Base-by-base conservation (phyloP, 495 filamentous ascomycete genomes). In the Podospora sp. region DNA sequence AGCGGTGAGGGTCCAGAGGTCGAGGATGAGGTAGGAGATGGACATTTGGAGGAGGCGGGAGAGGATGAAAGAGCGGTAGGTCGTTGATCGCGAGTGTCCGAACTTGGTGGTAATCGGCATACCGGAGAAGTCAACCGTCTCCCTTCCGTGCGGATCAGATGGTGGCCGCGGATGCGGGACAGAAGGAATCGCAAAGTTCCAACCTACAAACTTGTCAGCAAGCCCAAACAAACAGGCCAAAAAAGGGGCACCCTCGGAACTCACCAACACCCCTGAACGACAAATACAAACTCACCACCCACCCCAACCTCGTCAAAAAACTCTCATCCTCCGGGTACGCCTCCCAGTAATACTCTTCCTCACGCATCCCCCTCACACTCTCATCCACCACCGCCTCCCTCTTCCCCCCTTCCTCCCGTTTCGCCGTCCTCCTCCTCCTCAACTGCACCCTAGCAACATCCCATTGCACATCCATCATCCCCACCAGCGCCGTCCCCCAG, bases 271-370 rank as follows among this genome's bases (percentile, higher is more conserved):
- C 89, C 27, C 91, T 82, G 71, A 93, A 88, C 67, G 89, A 90
- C 66, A 83, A 83, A 50, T 89, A 77, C 20, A 95, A 76, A 60
- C 92, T 91, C 14, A 86, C 74, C 12, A 84, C 83, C 92, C 92
- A 97, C 63, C 86, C 84, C 18, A 96, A 71, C 1, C 93, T 88
- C 66, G 88, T 83, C 14, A 72, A 65, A 56, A 93, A 82, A 3
- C 80, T 75, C 0, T 77, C 79, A 0, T 75, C 67, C 18, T 78
- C 65, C 6, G 93, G 93, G 71, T 90, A 95, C 1, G 86, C 69
- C 71, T 96, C 88, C 92, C 92, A 96, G 75, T 81, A 81, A 64
- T 86, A 83, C 55, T 86, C 84, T 33, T n/a, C n/a, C n/a, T n/a
- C n/a, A n/a, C n/a, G n/a, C n/a, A n/a, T n/a, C n/a, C n/a, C n/a